Base-by-base conservation (phyloP, 73 alveolate species). In the Paramecium sexaurelia region DNA sequence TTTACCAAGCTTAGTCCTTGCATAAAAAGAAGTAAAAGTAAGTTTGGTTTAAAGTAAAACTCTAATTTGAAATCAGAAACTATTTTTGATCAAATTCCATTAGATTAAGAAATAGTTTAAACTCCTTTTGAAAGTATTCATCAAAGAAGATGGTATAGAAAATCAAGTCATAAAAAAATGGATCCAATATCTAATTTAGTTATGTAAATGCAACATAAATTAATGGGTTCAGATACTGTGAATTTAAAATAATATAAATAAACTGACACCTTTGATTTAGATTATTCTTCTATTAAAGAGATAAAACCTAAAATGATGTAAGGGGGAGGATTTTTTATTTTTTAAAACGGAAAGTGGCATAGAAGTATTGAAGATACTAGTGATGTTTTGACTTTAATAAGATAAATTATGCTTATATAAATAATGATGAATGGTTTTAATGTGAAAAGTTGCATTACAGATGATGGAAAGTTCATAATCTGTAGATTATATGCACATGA, bases 401-500 rank as follows among this genome's bases (percentile, higher is more conserved):
- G 87, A 73, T 20, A 73, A 13, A 35, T 73, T n/a, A 32, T 27
- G 32, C 33, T 73, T 1, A 32, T 73, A 0, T 37, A 20, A 20
- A 35, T 73, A 4, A 37, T 37, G 66, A 73, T 35, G 6, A 11
- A 36, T 29, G 87, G 87, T 9, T 73, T 73, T 73, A 20, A 24
- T 73, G 57, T 37, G 1, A 32, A 35, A 35, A 35, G 66, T 5
- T 73, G 39, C 19, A 35, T 73, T 0, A 29, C 87, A 35, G 36
- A 27, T 29, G 87, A 73, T 73, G 87, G 87, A 20, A 32, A 33
- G 15, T 35, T 4, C 11, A 73, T 73, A 33, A 13, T 73, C 10
- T 73, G 87, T 73, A 29, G 33, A 73, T 35, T 73, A 73, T 73
- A 32, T 73, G 61, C 57, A 3, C 51, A 73, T 73, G 87, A 73